Evolutionary conservation across 2,329 filamentous ascomycete genomes (phyloP).

Genomic region (Neofusicoccum ribis): DNA sequence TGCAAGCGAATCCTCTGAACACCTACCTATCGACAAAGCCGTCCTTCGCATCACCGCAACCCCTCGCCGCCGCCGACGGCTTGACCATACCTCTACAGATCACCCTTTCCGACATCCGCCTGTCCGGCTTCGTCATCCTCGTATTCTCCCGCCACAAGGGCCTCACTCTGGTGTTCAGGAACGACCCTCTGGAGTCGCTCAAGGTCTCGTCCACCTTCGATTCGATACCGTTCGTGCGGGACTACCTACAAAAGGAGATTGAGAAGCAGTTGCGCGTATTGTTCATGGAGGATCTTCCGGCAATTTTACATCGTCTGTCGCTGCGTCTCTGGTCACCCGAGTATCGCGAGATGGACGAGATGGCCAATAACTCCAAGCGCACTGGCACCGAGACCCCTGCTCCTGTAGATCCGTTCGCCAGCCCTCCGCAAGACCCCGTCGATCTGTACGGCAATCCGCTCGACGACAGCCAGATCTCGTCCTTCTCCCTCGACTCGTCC

Average conservation of each 20-base stretch:
- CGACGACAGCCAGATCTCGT: conserved; percentile 72
- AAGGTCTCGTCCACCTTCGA: conserved; percentile 99
- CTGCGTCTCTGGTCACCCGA: conserved; percentile 88
- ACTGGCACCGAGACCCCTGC: conserved; percentile 47
- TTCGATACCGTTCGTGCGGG: conserved; percentile 95
- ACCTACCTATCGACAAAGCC: conserved; percentile 93
- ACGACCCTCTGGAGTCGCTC: conserved; percentile 95
- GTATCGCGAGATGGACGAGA: conserved; percentile 67
- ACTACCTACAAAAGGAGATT: conserved; percentile 95
- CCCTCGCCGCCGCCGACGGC: conserved; percentile 84
- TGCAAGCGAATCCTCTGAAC: conserved; percentile 96
- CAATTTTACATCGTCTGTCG: conserved; percentile 92
- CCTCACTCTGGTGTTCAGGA: conserved; percentile 92
- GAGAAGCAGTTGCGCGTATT: conserved; percentile 87
- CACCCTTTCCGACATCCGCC: conserved; percentile 89
- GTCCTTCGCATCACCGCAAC: conserved; percentile 87
- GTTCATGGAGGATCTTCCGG: conserved; percentile 97
- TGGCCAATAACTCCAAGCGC: conserved; percentile 46
- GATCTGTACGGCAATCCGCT: conserved; percentile 77
- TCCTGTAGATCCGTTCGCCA: conserved; percentile 77
- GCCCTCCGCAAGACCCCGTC: conserved; percentile 77
- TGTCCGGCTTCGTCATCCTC: conserved; percentile 95
- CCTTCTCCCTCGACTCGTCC: conserved; percentile 74
- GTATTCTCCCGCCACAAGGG: conserved; percentile 98
- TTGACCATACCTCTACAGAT: conserved; percentile 98